A percentile compares a stretch with the other conserved stretches of the same genome.
phyloP scores from a whole-genome alignment of 345 rosid species.

The Gossypium thurberi region DNA sequence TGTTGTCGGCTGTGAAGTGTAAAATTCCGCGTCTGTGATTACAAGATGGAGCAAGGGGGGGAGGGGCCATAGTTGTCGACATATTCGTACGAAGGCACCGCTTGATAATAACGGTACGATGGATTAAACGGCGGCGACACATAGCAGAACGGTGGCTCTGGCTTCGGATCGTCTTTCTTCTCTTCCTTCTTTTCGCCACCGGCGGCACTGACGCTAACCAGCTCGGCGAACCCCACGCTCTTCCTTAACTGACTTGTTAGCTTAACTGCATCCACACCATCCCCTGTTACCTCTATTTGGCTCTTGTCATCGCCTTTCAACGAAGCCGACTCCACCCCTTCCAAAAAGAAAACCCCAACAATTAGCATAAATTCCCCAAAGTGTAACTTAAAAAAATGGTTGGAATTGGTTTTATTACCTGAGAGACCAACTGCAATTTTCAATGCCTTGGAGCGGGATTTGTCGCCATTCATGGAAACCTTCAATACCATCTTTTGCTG shows the following conservation, averaged over 20 bases:
- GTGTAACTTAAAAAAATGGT: no score
- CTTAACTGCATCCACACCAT: conserved; percentile 22
- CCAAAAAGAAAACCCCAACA: background rate
- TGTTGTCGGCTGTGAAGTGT: background rate
- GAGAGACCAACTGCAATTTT: conserved; percentile 12
- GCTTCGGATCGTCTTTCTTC: background rate
- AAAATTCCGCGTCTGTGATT: background rate
- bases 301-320: conserved; percentile 38
- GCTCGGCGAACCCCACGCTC: conserved; percentile 33
- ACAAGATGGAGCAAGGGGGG: conserved; percentile 15
- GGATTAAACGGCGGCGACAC: background rate
- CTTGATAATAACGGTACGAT: background rate
- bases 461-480: conserved; percentile 16
- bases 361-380: background rate
- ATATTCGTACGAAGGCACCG: background rate
- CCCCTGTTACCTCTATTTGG: conserved; percentile 48
- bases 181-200: conserved; percentile 2
- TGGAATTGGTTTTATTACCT: conserved; percentile 8
- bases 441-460: conserved; percentile 22
- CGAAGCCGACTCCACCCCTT: conserved; percentile 38
- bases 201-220: conserved; percentile 23
- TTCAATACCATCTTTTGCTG: conserved; percentile 29
- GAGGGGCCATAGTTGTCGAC: background rate
- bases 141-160: background rate
- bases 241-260: conserved; percentile 28